Evolutionary conservation across 129 eudicot species (phyloP).

Genomic region (Saposhnikovia divaricata): DNA sequence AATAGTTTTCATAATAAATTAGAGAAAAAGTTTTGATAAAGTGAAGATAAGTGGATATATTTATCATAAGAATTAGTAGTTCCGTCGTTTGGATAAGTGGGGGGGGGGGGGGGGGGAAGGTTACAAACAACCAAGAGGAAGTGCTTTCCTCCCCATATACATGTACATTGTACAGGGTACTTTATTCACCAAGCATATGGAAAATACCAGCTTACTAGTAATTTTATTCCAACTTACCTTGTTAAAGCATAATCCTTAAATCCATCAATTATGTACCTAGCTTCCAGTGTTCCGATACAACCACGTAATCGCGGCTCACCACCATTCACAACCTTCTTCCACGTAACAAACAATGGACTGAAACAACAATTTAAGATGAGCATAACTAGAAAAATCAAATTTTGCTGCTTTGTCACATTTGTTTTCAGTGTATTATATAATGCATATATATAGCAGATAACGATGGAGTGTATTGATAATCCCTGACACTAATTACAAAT

Average conservation of each 20-base stretch:
- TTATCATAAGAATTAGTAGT: not conserved
- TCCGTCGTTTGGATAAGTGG: not conserved
- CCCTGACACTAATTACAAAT: not conserved
- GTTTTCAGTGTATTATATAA: not conserved
- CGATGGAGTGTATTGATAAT: not conserved
- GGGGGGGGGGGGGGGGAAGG: too few relatives aligned
- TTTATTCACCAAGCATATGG: not conserved
- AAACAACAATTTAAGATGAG: slow-evolving; percentile 25
- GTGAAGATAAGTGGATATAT: not conserved
- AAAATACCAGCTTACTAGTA: too few relatives aligned
- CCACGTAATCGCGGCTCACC: slow-evolving; percentile 89
- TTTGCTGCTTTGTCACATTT: not conserved
- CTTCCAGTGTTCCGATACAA: slow-evolving; percentile 87
- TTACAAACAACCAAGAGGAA: not conserved
- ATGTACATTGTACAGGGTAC: not conserved
- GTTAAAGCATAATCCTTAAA: slow-evolving; percentile 82
- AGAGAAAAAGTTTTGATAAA: not conserved
- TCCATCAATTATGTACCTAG: slow-evolving; percentile 58
- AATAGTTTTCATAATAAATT: not conserved
- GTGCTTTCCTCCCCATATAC: not conserved
- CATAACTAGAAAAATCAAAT: not conserved
- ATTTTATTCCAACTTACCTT: too few relatives aligned
- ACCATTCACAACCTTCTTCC: slow-evolving; percentile 84
- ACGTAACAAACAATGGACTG: slow-evolving; percentile 94
- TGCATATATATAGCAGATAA: not conserved